Base-by-base conservation (phyloP, 139 green algal species). In the Chara braunii region DNA sequence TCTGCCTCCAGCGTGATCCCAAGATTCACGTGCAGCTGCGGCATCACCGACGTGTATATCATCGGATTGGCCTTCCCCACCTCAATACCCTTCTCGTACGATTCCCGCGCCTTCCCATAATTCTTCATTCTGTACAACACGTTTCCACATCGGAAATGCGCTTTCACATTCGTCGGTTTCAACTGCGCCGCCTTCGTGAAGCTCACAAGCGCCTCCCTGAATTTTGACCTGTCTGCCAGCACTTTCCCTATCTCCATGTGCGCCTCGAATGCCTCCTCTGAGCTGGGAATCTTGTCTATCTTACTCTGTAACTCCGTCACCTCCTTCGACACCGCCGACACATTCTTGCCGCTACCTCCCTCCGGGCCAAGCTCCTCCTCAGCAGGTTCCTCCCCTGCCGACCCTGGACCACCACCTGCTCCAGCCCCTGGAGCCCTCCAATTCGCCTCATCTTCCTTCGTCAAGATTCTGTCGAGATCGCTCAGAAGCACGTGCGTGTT, bases 241-340 rank as follows among this genome's bases (percentile, higher is more conserved):
- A 75, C n/a, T 28, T 61, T 64, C 34, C 83, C 82, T 50, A 89
- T 67, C 55, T 80, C 83, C 83, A 88, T 88, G 56, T 88, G 79
- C 1, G 80, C 83, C 53, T 71, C 62, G 24, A 71, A 30, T 18
- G 56, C 53, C 26, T 31, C 53, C 8, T 63, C 53, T 63, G 53
- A 35, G n/a, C n/a, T n/a, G 53, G 45, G 45, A 7, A 40, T 31
- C 8, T 23, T 74, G 14, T 71, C 61, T 6, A 22, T 26, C 8
- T 43, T 37, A 11, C 72, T 18, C 28, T 59, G 61, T 6, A 71
- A 29, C 5, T 56, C 54, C 11, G 45, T 43, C 6, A 71, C 22
- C n/a, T 37, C 61, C 61, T 14, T 71, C 28, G 61, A 23, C 40
- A 63, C 30, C 26, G 14, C n/a, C 40, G 18, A 18, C n/a, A n/a